Percentiles rank a stretch among this genome's conserved stretches.
These are phyloP conservation scores for Pythium catenulatum DNA, from an alignment of 352 stramenopile genomes.

Conservation along the genomic window DNA sequence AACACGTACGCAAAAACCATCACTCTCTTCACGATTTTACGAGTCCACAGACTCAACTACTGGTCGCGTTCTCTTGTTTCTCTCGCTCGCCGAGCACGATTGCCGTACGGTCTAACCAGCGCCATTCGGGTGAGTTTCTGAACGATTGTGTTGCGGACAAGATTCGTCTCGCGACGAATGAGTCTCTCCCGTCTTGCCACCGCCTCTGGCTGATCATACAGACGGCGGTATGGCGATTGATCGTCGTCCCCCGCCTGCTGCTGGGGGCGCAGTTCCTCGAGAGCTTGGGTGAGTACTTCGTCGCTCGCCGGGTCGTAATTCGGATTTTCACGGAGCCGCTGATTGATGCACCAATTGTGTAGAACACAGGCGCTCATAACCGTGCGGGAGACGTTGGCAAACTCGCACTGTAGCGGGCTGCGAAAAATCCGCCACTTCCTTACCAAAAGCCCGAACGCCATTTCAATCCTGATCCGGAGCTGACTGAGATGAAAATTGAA, in stretches of 20 bases:
- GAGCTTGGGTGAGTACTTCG: neutral
- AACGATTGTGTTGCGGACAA: too few relatives aligned
- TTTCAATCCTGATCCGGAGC: conserved; percentile 69
- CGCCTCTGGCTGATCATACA: too few relatives aligned
- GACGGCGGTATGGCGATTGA: neutral
- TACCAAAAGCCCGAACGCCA: conserved; percentile 63
- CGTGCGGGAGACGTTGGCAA: neutral
- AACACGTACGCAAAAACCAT: too few relatives aligned
- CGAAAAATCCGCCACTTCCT: conserved; percentile 64
- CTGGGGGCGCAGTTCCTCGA: neutral
- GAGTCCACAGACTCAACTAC: too few relatives aligned
- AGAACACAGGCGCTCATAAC: conserved; percentile 6
- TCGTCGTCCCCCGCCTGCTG: neutral
- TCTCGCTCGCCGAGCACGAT: too few relatives aligned
- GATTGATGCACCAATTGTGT: conserved; percentile 44
- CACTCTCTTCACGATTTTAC: too few relatives aligned
- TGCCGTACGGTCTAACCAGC: too few relatives aligned
- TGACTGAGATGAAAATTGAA: conserved; percentile 71
- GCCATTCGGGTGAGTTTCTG: too few relatives aligned
- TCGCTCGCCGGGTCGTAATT: neutral
- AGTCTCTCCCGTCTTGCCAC: too few relatives aligned
- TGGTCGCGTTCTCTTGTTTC: too few relatives aligned
- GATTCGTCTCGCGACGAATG: too few relatives aligned
- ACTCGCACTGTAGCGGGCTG: neutral
- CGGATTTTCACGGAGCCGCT: neutral